Conservation (phyloP, 331 rosid species). For the Quercus tomentella region DNA sequence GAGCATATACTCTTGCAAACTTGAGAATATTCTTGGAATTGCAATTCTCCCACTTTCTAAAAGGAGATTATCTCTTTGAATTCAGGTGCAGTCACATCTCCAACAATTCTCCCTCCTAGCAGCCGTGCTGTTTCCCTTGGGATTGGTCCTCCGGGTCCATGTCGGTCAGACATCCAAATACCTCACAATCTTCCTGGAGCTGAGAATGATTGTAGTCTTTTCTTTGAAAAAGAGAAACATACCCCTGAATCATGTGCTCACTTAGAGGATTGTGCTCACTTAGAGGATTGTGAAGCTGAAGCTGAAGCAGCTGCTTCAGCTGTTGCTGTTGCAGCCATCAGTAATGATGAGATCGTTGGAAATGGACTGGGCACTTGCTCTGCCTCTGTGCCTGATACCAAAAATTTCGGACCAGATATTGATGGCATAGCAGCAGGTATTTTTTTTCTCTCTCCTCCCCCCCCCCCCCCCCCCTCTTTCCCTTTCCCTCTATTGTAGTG, state of each 20-base stretch:
- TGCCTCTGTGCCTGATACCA: conserved; percentile 54
- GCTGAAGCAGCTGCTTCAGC: conserved; percentile 99
- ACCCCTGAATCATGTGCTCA: conserved; percentile 47
- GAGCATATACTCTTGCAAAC: conserved; percentile 25
- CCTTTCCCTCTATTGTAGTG: not conserved
- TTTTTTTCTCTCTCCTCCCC: not conserved
- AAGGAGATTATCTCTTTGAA: not conserved
- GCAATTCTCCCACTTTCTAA: conserved; percentile 5
- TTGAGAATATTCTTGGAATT: conserved; percentile 12
- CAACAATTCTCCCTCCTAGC: conserved; percentile 73
- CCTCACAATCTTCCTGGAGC: conserved; percentile 58
- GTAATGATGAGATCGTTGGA: conserved; percentile 76
- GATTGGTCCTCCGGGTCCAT: conserved; percentile 61
- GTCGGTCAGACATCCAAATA: conserved; percentile 60
- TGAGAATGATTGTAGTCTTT: conserved; percentile 61
- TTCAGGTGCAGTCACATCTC: conserved; percentile 97
- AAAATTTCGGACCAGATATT: conserved; percentile 49
- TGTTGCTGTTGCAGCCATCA: conserved; percentile 93
- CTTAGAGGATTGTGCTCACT: conserved; percentile 70
- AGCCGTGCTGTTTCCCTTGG: conserved; percentile 56
- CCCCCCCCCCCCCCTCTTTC: not conserved
- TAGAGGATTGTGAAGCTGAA: conserved; percentile 85
- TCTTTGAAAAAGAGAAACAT: conserved; percentile 71
- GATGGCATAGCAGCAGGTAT: conserved; percentile 61
- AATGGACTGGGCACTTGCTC: conserved; percentile 57